A percentile compares a stretch with the other conserved stretches of the same genome.
These are phyloP conservation scores for Ichthyophthirius multifiliis DNA, from an alignment of 169 alveolate genomes.

Conservation along the genomic window DNA sequence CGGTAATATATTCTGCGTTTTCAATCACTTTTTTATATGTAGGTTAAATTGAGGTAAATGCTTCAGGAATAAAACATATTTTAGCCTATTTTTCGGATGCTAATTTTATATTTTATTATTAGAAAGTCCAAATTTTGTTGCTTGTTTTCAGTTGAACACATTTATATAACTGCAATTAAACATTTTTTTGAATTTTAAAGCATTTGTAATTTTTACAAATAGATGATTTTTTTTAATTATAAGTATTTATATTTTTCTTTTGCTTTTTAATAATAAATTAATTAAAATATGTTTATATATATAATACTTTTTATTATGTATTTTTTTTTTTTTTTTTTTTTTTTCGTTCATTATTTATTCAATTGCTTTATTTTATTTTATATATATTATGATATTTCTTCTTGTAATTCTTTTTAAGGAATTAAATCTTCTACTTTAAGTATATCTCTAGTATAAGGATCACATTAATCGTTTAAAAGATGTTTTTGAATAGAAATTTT, in stretches of 20 bases:
- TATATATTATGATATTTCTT: constrained; percentile 42
- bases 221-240: too few relatives aligned
- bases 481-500: constrained; percentile 52
- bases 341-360: too few relatives aligned
- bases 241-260: too few relatives aligned
- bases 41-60: constrained; percentile 39
- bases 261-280: too few relatives aligned
- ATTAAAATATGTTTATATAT: too few relatives aligned
- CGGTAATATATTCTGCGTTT: constrained; percentile 43
- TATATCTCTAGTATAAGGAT: constrained; percentile 55
- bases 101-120: constrained; percentile 21
- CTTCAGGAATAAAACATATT: constrained; percentile 54
- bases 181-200: too few relatives aligned
- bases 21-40: constrained; percentile 34
- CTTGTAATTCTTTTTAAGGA: constrained; percentile 54
- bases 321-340: too few relatives aligned
- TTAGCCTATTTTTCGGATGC: constrained; percentile 50
- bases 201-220: too few relatives aligned
- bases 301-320: too few relatives aligned
- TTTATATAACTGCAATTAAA: constrained; percentile 28
- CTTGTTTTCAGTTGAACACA: constrained; percentile 17
- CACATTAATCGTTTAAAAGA: constrained; percentile 50
- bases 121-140: constrained; percentile 33
- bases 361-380: too few relatives aligned
- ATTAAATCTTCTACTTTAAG: constrained; percentile 37